Conservation (phyloP, 148 eudicot genomes). For the Vaccinium macrocarpon region DNA sequence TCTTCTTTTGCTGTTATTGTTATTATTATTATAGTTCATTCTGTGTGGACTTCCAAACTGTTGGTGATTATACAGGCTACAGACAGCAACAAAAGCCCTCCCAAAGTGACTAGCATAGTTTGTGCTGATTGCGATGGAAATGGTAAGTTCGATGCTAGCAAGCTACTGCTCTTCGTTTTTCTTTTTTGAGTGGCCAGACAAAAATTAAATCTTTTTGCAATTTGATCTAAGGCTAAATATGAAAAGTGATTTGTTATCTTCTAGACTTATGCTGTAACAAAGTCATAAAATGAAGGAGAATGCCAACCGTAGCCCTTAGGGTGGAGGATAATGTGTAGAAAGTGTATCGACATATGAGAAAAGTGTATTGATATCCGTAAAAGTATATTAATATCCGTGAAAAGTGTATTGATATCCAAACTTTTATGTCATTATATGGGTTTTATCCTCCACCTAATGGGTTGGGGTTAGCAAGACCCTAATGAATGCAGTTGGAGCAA, state of each 20-base stretch:
- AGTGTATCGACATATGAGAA: no score
- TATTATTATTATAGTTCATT: no score
- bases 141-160: conserved; percentile 26
- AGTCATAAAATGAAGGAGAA: background rate
- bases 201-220: background rate
- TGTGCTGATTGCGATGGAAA: conserved; percentile 49
- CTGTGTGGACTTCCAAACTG: background rate
- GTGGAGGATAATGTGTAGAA: no score
- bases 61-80: conserved; percentile 26
- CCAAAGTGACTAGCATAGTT: conserved; percentile 34
- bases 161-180: background rate
- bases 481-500: background rate
- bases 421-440: no score
- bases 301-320: no score
- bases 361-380: no score
- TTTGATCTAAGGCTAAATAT: background rate
- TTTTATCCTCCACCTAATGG: no score
- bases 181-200: no score
- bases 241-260: background rate
- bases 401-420: no score
- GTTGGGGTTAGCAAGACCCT: no score
- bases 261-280: background rate
- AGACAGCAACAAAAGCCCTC: conserved; percentile 15
- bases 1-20: background rate
- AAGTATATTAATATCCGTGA: no score